Percentiles rank a stretch among this genome's conserved stretches.
Evolutionary conservation across 257 asterid species (phyloP).

Genomic region (Nicotiana undulata): DNA sequence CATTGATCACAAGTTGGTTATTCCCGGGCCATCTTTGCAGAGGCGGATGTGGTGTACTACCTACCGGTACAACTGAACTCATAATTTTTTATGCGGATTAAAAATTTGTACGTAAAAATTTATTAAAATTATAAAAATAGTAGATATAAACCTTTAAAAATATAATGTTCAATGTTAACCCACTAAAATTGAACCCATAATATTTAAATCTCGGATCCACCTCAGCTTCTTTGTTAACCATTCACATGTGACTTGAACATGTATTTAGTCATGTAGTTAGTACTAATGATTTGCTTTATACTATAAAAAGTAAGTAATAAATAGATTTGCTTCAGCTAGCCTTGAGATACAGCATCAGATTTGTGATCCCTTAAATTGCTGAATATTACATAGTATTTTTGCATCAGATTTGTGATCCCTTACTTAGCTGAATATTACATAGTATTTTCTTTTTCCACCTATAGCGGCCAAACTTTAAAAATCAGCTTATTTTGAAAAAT

Average conservation of each 20-base stretch:
- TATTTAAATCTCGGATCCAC: too few species aligned
- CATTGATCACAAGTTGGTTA: not conserved
- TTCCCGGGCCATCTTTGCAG: not conserved
- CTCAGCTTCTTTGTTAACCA: not conserved
- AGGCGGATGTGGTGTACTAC: too few species aligned
- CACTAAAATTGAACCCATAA: too few species aligned
- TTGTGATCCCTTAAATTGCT: not conserved
- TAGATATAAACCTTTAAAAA: too few species aligned
- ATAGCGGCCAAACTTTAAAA: too few species aligned
- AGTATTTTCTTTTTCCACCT: not conserved
- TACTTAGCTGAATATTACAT: not conserved
- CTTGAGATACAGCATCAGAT: not conserved
- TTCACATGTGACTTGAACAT: not conserved
- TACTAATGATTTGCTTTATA: not conserved
- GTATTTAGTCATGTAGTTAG: not conserved
- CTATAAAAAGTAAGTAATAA: not conserved
- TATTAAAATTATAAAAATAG: too few species aligned
- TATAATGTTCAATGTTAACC: too few species aligned
- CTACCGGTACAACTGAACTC: too few species aligned
- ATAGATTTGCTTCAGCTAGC: not conserved
- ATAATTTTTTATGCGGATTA: too few species aligned
- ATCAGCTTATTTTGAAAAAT: too few species aligned
- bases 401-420: not conserved
- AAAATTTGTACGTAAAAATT: too few species aligned
- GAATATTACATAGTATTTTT: not conserved